Evolutionary conservation across 1,284 basidiomycete species (phyloP).

Genomic region (Cutaneotrichosporon mucoides): DNA sequence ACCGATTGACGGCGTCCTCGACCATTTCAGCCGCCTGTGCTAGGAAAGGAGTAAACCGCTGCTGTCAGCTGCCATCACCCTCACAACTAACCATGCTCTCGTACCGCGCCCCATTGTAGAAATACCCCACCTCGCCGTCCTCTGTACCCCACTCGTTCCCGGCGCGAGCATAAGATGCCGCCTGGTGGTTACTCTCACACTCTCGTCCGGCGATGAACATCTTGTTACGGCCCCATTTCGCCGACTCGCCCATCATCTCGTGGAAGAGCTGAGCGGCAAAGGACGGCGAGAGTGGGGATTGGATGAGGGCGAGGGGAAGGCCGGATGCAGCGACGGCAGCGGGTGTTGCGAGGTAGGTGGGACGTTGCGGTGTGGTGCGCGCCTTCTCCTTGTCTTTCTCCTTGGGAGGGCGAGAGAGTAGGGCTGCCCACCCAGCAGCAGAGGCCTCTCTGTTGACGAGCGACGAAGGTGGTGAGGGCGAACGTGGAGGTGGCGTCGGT

Average conservation of each 20-base stretch:
- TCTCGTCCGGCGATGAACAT: constrained; percentile 44
- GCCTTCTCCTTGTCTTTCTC: background rate
- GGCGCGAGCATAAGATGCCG: constrained; percentile 61
- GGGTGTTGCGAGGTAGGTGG: constrained; percentile 38
- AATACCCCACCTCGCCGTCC: constrained; percentile 20
- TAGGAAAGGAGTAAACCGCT: constrained; percentile 65
- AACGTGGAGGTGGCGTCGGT: too few relatives aligned
- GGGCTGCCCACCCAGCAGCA: constrained; percentile 17
- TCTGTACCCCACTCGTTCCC: constrained; percentile 49
- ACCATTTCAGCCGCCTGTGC: constrained; percentile 72
- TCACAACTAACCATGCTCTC: constrained; percentile 11
- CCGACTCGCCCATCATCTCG: constrained; percentile 42
- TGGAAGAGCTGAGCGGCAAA: constrained; percentile 62
- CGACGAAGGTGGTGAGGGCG: background rate
- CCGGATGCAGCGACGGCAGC: constrained; percentile 55
- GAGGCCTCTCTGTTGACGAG: constrained; percentile 4
- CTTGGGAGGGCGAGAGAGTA: constrained; percentile 2
- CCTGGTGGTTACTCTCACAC: constrained; percentile 63
- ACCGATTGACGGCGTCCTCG: constrained; percentile 70
- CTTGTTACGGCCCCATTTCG: constrained; percentile 35
- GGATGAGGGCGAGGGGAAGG: constrained; percentile 51
- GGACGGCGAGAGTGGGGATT: constrained; percentile 57
- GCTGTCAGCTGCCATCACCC: too few relatives aligned
- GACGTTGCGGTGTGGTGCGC: constrained; percentile 18
- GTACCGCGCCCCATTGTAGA: constrained; percentile 27